Evolutionary conservation across 2,329 filamentous ascomycete species (phyloP).

Genomic region (Blastomyces percursus): DNA sequence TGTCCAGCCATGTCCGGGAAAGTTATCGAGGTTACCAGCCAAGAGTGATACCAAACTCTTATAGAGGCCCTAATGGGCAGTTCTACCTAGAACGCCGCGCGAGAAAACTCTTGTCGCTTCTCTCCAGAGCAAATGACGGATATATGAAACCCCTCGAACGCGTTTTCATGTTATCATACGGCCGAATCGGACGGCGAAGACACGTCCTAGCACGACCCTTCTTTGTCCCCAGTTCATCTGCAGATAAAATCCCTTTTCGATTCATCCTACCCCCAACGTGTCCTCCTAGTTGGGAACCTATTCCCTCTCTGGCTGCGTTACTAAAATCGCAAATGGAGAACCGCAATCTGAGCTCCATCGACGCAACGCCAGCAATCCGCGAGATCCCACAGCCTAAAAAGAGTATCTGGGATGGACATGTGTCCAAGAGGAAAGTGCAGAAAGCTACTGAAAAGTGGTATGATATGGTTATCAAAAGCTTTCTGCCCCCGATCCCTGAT

Average conservation of each 20-base stretch:
- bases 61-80: conserved; percentile 14
- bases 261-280: conserved; percentile 11
- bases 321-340: conserved; percentile 27
- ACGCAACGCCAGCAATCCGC: conserved; percentile 7
- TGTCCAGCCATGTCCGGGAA: conserved; percentile 38
- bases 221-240: conserved; percentile 10
- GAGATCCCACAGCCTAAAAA: conserved; percentile 21
- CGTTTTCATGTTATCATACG: conserved; percentile 46
- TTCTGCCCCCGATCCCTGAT: conserved; percentile 32
- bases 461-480: conserved; percentile 18
- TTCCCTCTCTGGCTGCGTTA: conserved; percentile 23
- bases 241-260: conserved; percentile 9
- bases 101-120: conserved; percentile 32
- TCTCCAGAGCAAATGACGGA: conserved; percentile 47
- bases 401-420: conserved; percentile 28
- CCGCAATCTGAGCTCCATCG: conserved; percentile 17
- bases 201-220: conserved; percentile 35
- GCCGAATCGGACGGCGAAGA: conserved; percentile 44
- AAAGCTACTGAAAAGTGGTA: conserved; percentile 33
- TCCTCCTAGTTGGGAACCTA: conserved; percentile 27
- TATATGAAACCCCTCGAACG: conserved; percentile 41
- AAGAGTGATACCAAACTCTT: conserved; percentile 13
- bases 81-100: conserved; percentile 19
- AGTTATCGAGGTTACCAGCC: conserved; percentile 38
- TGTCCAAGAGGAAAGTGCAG: conserved; percentile 21